Conservation (phyloP, 306 rosid genomes). For the Malus fusca region DNA sequence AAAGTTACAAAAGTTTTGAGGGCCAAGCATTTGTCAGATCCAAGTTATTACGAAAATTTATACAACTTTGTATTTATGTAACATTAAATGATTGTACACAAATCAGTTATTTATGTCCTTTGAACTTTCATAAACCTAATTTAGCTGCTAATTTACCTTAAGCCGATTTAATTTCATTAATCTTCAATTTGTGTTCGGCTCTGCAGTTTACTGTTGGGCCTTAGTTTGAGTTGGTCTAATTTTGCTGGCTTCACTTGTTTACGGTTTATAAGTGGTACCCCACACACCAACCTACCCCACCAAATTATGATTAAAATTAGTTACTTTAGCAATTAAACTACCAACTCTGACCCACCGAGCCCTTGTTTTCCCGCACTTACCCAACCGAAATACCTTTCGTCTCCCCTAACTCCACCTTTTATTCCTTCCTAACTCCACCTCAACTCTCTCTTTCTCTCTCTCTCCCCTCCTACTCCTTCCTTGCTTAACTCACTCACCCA, state of each 20-base stretch:
- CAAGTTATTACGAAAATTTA: too few relatives aligned
- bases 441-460: neutral
- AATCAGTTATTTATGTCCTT: too few relatives aligned
- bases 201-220: neutral
- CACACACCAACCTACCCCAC: neutral
- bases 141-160: too few relatives aligned
- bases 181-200: neutral
- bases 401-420: slow-evolving; percentile 35
- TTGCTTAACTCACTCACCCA: slow-evolving; percentile 12
- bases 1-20: too few relatives aligned
- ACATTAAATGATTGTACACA: too few relatives aligned
- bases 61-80: too few relatives aligned
- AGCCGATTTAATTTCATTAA: too few relatives aligned
- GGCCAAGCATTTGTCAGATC: too few relatives aligned
- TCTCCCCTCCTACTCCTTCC: slow-evolving; percentile 26
- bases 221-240: neutral
- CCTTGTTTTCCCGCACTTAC: slow-evolving; percentile 56
- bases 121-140: too few relatives aligned
- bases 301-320: neutral
- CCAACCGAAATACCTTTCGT: slow-evolving; percentile 29
- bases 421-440: too few relatives aligned
- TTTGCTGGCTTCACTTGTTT: neutral
- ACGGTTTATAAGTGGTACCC: neutral
- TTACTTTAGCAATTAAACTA: neutral
- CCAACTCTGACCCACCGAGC: slow-evolving; percentile 26